These are phyloP conservation scores for Zopfia rhizophila DNA, from an alignment of 2,329 filamentous ascomycete genomes.

Conservation along the genomic window DNA sequence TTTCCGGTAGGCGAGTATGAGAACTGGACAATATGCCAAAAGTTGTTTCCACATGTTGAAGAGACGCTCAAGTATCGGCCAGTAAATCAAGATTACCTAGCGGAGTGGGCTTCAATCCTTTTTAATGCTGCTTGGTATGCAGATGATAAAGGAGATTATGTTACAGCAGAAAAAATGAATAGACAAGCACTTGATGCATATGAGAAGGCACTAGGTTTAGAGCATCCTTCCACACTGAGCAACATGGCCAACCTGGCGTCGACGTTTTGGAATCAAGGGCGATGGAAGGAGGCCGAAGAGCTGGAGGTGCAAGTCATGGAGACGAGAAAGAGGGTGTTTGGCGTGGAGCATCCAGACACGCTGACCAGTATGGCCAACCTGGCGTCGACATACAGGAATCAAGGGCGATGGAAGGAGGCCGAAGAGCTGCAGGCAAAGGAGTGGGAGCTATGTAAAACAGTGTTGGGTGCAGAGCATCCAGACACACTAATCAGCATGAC, in stretches of 20 bases:
- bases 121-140: slow-evolving; percentile 1
- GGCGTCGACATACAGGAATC: background rate
- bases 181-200: background rate
- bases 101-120: slow-evolving; percentile 1
- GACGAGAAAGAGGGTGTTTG: slow-evolving; percentile 6
- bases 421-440: background rate
- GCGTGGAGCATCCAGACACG: slow-evolving; percentile 9
- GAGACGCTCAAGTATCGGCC: slow-evolving; percentile 2
- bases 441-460: no score
- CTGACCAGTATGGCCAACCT: slow-evolving; percentile 11
- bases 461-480: slow-evolving; percentile 3
- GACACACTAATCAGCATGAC: slow-evolving; percentile 15
- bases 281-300: slow-evolving; percentile 14
- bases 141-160: no score
- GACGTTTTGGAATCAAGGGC: no score
- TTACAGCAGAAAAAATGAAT: slow-evolving; percentile 1
- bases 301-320: slow-evolving; percentile 10
- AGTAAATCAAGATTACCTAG: background rate
- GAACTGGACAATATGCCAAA: slow-evolving; percentile 31
- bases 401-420: no score
- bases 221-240: slow-evolving; percentile 2
- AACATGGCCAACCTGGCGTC: no score
- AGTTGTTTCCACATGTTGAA: slow-evolving; percentile 35
- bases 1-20: no score
- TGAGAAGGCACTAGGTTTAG: slow-evolving; percentile 2